phyloP scores from a whole-genome alignment of 768 basidiomycete genomes.

The Lactarius vividus region DNA sequence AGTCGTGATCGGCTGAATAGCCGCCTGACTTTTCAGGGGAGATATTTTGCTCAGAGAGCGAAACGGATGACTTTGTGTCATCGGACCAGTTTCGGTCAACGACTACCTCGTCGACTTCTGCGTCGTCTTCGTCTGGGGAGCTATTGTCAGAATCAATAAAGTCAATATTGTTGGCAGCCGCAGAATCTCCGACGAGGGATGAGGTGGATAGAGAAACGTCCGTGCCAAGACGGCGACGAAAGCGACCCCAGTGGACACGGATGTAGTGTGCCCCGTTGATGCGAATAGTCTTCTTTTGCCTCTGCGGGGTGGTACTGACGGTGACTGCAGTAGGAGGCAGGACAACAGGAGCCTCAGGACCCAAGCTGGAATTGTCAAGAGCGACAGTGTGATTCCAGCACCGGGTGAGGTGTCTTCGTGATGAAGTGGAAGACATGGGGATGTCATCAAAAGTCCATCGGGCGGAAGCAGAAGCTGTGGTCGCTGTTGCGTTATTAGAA shows the following conservation, averaged over 20 bases:
- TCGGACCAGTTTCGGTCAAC: slow-evolving; percentile 71
- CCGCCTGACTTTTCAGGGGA: slow-evolving; percentile 51
- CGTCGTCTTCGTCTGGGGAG: slow-evolving; percentile 37
- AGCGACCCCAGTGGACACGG: slow-evolving; percentile 46
- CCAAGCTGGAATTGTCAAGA: slow-evolving; percentile 7
- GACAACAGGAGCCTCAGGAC: slow-evolving; percentile 4
- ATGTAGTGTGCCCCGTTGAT: slow-evolving; percentile 35
- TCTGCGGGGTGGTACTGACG: slow-evolving; percentile 30
- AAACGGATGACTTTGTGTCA: slow-evolving; percentile 51
- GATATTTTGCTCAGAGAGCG: slow-evolving; percentile 49
- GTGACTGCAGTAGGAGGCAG: slow-evolving; percentile 23
- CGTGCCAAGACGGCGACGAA: slow-evolving; percentile 54
- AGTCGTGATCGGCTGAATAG: slow-evolving; percentile 39
- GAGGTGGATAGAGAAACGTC: slow-evolving; percentile 52
- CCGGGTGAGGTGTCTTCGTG: neutral
- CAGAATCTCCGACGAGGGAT: slow-evolving; percentile 30
- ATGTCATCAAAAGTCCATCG: slow-evolving; percentile 24
- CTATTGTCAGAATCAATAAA: slow-evolving; percentile 33
- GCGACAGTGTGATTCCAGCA: neutral
- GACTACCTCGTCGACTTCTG: slow-evolving; percentile 66
- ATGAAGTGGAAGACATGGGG: slow-evolving; percentile 16
- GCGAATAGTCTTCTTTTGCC: slow-evolving; percentile 40
- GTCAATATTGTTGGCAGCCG: slow-evolving; percentile 31
- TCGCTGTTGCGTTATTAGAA: slow-evolving; percentile 10
- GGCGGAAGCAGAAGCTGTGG: slow-evolving; percentile 11